Conservation (phyloP, 805 yeast species). For the Myxozyma sirexii region DNA sequence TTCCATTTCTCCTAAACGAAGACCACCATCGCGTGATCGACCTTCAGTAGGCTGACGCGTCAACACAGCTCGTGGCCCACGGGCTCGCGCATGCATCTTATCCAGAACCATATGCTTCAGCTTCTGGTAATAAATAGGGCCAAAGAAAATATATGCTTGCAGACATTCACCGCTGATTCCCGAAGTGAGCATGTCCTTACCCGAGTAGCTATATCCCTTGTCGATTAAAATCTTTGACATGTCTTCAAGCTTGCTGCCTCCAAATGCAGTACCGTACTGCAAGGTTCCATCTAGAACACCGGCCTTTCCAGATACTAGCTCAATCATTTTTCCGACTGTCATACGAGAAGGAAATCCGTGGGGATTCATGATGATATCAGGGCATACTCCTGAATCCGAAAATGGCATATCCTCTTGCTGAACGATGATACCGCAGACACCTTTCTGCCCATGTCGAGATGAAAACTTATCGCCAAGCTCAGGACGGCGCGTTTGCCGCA, state of each 20-base stretch:
- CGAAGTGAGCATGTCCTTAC: conserved; percentile 95
- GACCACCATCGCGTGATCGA: conserved; percentile 98
- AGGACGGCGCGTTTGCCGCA: conserved; percentile 95
- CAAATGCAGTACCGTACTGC: conserved; percentile 97
- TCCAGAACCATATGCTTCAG: conserved; percentile 98
- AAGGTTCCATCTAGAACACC: conserved; percentile 90
- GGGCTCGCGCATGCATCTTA: conserved; percentile 99
- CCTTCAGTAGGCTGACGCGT: conserved; percentile 99
- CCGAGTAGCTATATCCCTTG: conserved; percentile 90
- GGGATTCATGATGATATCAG: conserved; percentile 98
- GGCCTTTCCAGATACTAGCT: conserved; percentile 93
- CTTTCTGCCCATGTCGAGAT: conserved; percentile 97
- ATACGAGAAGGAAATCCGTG: conserved; percentile 99
- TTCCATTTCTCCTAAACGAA: conserved; percentile 98
- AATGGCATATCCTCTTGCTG: conserved; percentile 97
- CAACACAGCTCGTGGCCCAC: conserved; percentile 97
- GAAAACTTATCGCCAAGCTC: conserved; percentile 97
- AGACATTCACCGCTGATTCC: conserved; percentile 97
- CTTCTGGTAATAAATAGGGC: conserved; percentile 97
- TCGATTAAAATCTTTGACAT: conserved; percentile 90
- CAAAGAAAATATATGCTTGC: conserved; percentile 97
- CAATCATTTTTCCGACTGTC: conserved; percentile 99
- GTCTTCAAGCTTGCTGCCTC: conserved; percentile 94
- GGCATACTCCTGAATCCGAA: conserved; percentile 86
- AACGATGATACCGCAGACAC: conserved; percentile 98